phyloP scores from a whole-genome alignment of 1,139 yeast species.

The Geotrichum restrictum region DNA sequence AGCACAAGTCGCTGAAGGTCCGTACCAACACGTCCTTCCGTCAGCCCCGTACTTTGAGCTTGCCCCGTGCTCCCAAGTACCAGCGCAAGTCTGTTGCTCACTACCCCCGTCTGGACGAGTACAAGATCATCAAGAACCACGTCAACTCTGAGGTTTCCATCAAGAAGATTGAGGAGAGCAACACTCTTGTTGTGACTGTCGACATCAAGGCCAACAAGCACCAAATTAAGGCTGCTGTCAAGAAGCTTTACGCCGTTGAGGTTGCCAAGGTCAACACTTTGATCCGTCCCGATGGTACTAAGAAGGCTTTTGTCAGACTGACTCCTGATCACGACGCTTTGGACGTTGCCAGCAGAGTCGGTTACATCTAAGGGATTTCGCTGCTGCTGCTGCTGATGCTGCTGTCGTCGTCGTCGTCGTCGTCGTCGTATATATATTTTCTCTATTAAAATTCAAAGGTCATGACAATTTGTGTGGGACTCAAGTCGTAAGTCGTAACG shows the following conservation, averaged over 20 bases:
- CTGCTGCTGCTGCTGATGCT: too few species aligned
- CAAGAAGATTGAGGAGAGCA: conserved; percentile 99
- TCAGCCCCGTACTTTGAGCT: conserved; percentile 94
- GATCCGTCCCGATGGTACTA: conserved; percentile 98
- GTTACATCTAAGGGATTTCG: conserved; percentile 68
- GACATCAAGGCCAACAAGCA: conserved; percentile 94
- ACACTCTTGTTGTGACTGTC: conserved; percentile 98
- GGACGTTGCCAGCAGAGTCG: conserved; percentile 99
- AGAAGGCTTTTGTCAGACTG: conserved; percentile 99
- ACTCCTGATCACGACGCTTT: conserved; percentile 99
- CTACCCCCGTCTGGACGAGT: conserved; percentile 93
- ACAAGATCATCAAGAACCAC: conserved; percentile 92
- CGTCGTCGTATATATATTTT: conserved; percentile 1
- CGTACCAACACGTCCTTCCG: conserved; percentile 95
- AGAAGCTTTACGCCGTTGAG: conserved; percentile 97
- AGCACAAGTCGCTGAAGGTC: conserved; percentile 85
- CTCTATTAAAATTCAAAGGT: not conserved
- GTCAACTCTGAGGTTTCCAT: conserved; percentile 98
- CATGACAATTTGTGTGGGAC: not conserved
- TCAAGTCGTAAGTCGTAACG: too few species aligned
- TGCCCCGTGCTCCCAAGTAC: conserved; percentile 92
- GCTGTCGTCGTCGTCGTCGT: too few species aligned
- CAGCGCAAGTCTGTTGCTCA: conserved; percentile 96
- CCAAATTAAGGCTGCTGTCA: conserved; percentile 97
- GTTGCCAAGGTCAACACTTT: conserved; percentile 92